Conservation (phyloP, 768 basidiomycete genomes). For the Heimioporus sp. region DNA sequence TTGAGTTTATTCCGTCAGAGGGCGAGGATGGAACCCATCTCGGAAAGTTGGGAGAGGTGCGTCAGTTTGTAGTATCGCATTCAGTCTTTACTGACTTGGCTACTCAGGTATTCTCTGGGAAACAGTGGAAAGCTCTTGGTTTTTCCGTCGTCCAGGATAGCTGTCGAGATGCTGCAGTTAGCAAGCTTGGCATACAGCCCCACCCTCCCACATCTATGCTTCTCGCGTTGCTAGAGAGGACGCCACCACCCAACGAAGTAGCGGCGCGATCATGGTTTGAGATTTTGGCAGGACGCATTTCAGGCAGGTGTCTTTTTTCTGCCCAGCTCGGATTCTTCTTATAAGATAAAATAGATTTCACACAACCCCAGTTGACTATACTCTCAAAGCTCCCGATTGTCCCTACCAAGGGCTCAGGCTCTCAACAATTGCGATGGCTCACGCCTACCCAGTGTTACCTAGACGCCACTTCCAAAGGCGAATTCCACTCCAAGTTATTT, state of each 20-base stretch:
- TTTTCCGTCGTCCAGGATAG: constrained; percentile 64
- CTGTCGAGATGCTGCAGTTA: constrained; percentile 48
- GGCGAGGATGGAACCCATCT: constrained; percentile 50
- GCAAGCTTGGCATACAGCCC: constrained; percentile 65
- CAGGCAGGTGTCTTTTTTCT: constrained; percentile 41
- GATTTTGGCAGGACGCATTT: constrained; percentile 59
- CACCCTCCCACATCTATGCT: constrained; percentile 67
- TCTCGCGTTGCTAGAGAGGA: constrained; percentile 54
- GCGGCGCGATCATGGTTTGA: constrained; percentile 68
- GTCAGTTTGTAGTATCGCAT: neutral
- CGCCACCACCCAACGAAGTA: constrained; percentile 52
- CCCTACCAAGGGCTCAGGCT: constrained; percentile 45
- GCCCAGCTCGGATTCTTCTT: neutral
- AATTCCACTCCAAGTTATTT: constrained; percentile 80
- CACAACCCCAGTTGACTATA: constrained; percentile 47
- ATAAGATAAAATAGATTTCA: constrained; percentile 49
- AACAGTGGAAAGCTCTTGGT: constrained; percentile 71
- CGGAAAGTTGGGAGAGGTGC: constrained; percentile 65
- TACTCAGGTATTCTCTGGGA: constrained; percentile 63
- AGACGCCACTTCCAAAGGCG: constrained; percentile 46
- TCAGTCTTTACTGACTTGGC: neutral
- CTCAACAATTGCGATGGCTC: constrained; percentile 42
- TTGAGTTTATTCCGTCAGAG: constrained; percentile 79
- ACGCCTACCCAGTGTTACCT: constrained; percentile 72
- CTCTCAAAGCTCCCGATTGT: constrained; percentile 66